Evolutionary conservation across 805 yeast species (phyloP).

Genomic region (Cyberlindnera saturnus): DNA sequence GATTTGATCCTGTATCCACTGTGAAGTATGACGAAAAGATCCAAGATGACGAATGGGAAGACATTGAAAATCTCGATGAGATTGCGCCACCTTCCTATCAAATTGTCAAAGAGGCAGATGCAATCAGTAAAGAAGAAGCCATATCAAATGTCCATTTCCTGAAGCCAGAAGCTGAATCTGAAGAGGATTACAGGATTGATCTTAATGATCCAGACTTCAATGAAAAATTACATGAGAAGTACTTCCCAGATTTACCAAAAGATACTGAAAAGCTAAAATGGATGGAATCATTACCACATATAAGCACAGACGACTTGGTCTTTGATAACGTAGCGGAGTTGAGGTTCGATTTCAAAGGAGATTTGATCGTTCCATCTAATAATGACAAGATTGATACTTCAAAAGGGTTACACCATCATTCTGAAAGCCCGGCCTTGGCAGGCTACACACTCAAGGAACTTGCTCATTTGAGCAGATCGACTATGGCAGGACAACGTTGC

Average conservation of each 20-base stretch:
- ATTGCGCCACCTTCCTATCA: slow-evolving; percentile 44
- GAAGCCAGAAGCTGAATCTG: slow-evolving; percentile 35
- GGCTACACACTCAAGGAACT: slow-evolving; percentile 88
- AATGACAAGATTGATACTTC: slow-evolving; percentile 42
- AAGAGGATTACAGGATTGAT: slow-evolving; percentile 39
- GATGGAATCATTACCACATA: slow-evolving; percentile 70
- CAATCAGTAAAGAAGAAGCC: slow-evolving; percentile 37
- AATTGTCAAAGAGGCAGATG: slow-evolving; percentile 38
- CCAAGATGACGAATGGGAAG: slow-evolving; percentile 40
- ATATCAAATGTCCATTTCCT: slow-evolving; percentile 58
- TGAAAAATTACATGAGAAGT: slow-evolving; percentile 74
- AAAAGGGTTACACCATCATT: slow-evolving; percentile 85
- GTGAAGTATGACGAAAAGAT: slow-evolving; percentile 17
- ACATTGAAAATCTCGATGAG: slow-evolving; percentile 43
- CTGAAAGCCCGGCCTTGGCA: slow-evolving; percentile 81
- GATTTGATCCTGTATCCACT: slow-evolving; percentile 25
- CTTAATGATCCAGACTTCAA: slow-evolving; percentile 74
- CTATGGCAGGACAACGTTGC: slow-evolving; percentile 78
- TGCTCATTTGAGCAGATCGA: slow-evolving; percentile 71
- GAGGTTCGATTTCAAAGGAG: slow-evolving; percentile 85
- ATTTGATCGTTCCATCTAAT: slow-evolving; percentile 56
- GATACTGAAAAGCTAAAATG: slow-evolving; percentile 81
- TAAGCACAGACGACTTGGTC: slow-evolving; percentile 24
- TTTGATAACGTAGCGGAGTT: slow-evolving; percentile 55
- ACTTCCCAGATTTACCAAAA: slow-evolving; percentile 83